Conservation (phyloP, 116 monocot species). For the Iris pallida region DNA sequence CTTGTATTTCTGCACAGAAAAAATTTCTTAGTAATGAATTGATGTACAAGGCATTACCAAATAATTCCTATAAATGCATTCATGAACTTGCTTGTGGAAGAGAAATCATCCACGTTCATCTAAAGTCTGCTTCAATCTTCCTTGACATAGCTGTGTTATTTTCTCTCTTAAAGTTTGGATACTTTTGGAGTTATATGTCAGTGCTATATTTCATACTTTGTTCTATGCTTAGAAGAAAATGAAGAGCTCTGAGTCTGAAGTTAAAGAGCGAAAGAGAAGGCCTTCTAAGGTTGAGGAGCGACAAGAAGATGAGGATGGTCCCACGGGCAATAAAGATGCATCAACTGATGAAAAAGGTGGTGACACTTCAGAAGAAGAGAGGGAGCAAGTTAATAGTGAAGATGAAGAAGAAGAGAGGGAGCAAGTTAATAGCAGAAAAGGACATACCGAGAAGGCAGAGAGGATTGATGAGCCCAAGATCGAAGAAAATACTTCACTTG, state of each 20-base stretch:
- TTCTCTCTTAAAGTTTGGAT: too few relatives aligned
- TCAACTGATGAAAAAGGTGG: slow-evolving; percentile 20
- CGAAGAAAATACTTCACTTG: slow-evolving; percentile 14
- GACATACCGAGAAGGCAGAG: slow-evolving; percentile 4
- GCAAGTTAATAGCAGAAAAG: slow-evolving; percentile 14
- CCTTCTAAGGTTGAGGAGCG: slow-evolving; percentile 16
- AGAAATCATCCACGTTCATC: too few relatives aligned
- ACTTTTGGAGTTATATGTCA: too few relatives aligned
- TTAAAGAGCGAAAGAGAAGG: slow-evolving; percentile 8
- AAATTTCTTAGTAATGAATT: too few relatives aligned
- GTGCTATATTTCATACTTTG: too few relatives aligned
- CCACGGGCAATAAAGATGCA: slow-evolving; percentile 23
- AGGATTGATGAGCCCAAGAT: slow-evolving; percentile 7
- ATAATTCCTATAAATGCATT: too few relatives aligned
- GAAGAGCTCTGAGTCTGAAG: background rate
- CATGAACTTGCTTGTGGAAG: too few relatives aligned
- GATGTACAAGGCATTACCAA: too few relatives aligned
- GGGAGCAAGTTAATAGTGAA: slow-evolving; percentile 20
- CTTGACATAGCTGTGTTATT: too few relatives aligned
- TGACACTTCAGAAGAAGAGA: slow-evolving; percentile 13
- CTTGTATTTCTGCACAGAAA: too few relatives aligned
- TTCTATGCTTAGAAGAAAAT: too few relatives aligned
- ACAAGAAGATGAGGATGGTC: slow-evolving; percentile 20
- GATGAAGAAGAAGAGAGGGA: slow-evolving; percentile 31
- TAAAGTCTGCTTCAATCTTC: too few relatives aligned